Evolutionary conservation across 2,329 filamentous ascomycete species (phyloP).

Genomic region (Pseudogymnoascus sp.): DNA sequence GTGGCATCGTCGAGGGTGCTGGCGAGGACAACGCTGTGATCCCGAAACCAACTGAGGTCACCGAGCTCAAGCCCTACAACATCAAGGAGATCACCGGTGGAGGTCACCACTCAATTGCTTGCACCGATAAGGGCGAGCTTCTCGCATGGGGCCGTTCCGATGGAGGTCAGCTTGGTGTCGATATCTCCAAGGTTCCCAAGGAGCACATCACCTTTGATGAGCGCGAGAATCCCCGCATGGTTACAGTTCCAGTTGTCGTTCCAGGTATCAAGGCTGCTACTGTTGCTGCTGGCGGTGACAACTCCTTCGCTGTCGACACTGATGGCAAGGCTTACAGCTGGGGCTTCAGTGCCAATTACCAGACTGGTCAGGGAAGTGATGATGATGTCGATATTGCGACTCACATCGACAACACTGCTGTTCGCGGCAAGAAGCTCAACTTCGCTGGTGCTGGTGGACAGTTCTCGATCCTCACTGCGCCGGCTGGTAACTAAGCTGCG

Average conservation of each 20-base stretch:
- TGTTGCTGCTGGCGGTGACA: conserved; percentile 63
- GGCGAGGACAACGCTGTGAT: conserved; percentile 66
- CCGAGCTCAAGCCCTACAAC: conserved; percentile 55
- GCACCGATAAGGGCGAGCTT: conserved; percentile 50
- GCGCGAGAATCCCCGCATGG: conserved; percentile 59
- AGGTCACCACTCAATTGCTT: conserved; percentile 67
- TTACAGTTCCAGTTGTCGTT: conserved; percentile 58
- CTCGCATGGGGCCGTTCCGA: conserved; percentile 56
- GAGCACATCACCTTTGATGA: conserved; percentile 59
- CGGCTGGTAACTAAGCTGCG: conserved; percentile 12
- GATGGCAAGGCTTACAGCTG: conserved; percentile 69
- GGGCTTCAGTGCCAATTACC: conserved; percentile 76
- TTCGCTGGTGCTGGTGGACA: conserved; percentile 86
- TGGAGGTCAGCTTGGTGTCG: conserved; percentile 49
- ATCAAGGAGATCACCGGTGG: conserved; percentile 66
- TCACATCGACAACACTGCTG: conserved; percentile 75
- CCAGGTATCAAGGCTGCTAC: conserved; percentile 50
- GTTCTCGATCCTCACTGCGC: conserved; percentile 59
- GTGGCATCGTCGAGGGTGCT: conserved; percentile 56
- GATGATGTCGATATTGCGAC: conserved; percentile 76
- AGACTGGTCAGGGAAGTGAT: conserved; percentile 70
- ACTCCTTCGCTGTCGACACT: conserved; percentile 62
- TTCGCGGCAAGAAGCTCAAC: conserved; percentile 65
- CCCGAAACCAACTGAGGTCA: conserved; percentile 62
- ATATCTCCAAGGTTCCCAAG: conserved; percentile 47